A percentile compares a stretch with the other conserved stretches of the same genome.
phyloP scores from a whole-genome alignment of 352 stramenopile species.

The Thraustotheca clavata region DNA sequence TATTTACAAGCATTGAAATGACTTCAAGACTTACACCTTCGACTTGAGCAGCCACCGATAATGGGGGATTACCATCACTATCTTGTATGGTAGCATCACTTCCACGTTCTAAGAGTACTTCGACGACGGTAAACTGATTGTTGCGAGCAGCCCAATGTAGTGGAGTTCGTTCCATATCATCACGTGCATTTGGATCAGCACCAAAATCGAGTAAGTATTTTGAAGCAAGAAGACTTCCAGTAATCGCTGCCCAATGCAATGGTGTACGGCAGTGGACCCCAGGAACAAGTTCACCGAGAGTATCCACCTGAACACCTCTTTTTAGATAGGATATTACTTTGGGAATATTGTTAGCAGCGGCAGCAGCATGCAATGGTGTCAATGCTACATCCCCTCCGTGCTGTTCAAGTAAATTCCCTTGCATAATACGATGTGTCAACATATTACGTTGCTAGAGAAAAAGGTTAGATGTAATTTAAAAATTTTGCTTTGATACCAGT shows the following conservation, averaged over 20 bases:
- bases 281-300: slow-evolving; percentile 44
- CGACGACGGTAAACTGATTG: slow-evolving; percentile 44
- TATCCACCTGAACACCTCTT: slow-evolving; percentile 34
- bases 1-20: slow-evolving; percentile 34
- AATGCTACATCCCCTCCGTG: slow-evolving; percentile 62
- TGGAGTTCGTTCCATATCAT: slow-evolving; percentile 50
- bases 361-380: slow-evolving; percentile 63
- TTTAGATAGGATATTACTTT: slow-evolving; percentile 40
- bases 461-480: slow-evolving; percentile 10
- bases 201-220: slow-evolving; percentile 34
- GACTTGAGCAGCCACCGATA: slow-evolving; percentile 57
- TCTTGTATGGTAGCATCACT: slow-evolving; percentile 41
- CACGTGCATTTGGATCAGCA: slow-evolving; percentile 45
- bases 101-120: slow-evolving; percentile 36
- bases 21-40: slow-evolving; percentile 43
- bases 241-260: slow-evolving; percentile 63
- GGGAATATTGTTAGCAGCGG: slow-evolving; percentile 38
- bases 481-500: background rate
- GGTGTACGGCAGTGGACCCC: slow-evolving; percentile 58
- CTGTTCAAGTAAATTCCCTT: slow-evolving; percentile 56
- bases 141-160: slow-evolving; percentile 72
- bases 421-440: slow-evolving; percentile 49
- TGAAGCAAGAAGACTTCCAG: slow-evolving; percentile 33
- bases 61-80: slow-evolving; percentile 35
- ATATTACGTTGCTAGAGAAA: slow-evolving; percentile 39